Evolutionary conservation across 2,329 filamentous ascomycete genomes (phyloP), one percentile per base, ranked within the genome.

Genomic region (Diaporthe eres): DNA sequence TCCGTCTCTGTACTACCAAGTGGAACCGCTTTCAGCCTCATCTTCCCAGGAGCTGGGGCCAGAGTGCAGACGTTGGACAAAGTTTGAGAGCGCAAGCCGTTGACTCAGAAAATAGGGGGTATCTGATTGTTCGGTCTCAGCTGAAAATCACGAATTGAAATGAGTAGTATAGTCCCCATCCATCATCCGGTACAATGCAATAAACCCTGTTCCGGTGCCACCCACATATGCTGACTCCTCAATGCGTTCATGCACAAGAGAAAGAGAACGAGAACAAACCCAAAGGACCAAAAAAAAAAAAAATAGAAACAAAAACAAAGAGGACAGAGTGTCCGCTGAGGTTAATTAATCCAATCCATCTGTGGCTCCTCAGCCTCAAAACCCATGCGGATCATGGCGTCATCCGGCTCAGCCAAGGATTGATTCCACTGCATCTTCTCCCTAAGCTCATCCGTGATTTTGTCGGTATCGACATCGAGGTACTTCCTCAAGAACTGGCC

Each of bases 401-500:
- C 61, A 9, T 71, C 75, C 15, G 72, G 15, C 25, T 51, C 10
- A 22, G 65, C 61, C 39, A 55, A 28, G 3, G 74, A 71, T 58
- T 78, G 79, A 39, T 78, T 78, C 72, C 61, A 76, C 74, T 79
- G 77, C 81, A 84, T 80, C 85, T 92, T 92, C 77, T 92, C 85
- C 79, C 88, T 90, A 60, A 99, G 85, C 83, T 97, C 92, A 81
- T 91, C 87, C 0, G 96, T 98, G 74, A 98, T 91, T 44, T 88
- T 87, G 1, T 94, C 90, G 2, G 98, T 91, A 81, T 98, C 93
- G 1, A 98, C 91, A 67, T 90, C 90, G 0, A 99, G 89, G 81
- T 97, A 99, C 12, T 92, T 86, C 10, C 91, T 87, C 75, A 99
- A 85, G 83, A 98, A 99, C 60, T 90, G 87, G 47, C 97, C 97